A percentile compares a stretch with the other conserved stretches of the same genome.
Evolutionary conservation across 208 protist genomes (phyloP).

Genomic region (Acanthamoeba culbertsoni): DNA sequence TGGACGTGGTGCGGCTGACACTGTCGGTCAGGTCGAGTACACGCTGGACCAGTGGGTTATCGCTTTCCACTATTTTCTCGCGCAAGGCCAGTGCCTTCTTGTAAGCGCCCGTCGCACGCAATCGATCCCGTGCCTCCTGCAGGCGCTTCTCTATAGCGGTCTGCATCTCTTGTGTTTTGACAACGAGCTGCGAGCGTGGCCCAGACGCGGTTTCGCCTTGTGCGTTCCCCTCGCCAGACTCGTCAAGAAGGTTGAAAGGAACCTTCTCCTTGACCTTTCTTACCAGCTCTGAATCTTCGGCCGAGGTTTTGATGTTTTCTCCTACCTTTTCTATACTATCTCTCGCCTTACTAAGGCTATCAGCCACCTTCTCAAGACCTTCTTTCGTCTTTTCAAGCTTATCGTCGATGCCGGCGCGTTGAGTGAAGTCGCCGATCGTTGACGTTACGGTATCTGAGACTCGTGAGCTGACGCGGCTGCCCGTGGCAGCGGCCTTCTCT

Average conservation of each 20-base stretch:
- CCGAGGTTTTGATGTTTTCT: background rate
- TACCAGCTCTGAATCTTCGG: background rate
- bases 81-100: background rate
- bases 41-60: constrained; percentile 14
- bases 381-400: constrained; percentile 31
- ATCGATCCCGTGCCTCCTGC: background rate
- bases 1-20: background rate
- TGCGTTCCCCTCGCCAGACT: background rate
- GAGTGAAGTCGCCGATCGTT: background rate
- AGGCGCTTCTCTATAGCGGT: background rate
- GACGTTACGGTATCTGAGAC: background rate
- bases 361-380: background rate
- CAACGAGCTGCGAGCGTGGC: background rate
- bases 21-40: background rate
- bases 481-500: background rate
- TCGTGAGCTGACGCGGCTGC: background rate
- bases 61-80: constrained; percentile 37
- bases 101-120: background rate
- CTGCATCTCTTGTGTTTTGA: background rate
- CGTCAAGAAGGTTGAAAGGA: background rate
- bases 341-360: background rate
- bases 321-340: constrained; percentile 1
- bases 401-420: background rate
- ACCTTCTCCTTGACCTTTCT: background rate
- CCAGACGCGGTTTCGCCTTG: background rate